Conservation (phyloP, 176 grass and related monocot genomes). For the Rhynchospora tenuis region DNA sequence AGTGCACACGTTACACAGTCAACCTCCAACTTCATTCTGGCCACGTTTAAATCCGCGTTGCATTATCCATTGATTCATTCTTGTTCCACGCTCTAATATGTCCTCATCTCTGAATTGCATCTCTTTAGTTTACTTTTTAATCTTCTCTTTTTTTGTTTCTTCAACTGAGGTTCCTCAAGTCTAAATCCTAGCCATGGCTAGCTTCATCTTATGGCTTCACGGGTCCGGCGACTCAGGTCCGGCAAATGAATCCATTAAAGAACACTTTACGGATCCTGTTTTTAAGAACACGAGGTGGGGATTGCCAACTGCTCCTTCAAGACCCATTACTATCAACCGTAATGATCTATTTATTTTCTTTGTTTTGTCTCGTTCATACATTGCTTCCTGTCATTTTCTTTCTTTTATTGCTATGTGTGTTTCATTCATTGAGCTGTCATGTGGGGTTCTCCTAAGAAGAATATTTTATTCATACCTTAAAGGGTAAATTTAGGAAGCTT, state of each 20-base stretch:
- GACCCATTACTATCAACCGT: slow-evolving; percentile 60
- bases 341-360: not conserved
- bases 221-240: slow-evolving; percentile 52
- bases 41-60: slow-evolving; percentile 21
- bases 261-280: slow-evolving; percentile 36
- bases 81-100: not conserved
- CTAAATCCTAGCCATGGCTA: not conserved
- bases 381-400: not conserved
- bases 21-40: slow-evolving; percentile 14
- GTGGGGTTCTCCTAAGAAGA: not conserved
- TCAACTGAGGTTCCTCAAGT: not conserved
- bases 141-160: not conserved
- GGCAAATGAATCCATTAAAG: slow-evolving; percentile 48
- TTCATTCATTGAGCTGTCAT: not conserved
- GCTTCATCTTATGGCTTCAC: slow-evolving; percentile 69
- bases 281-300: slow-evolving; percentile 49
- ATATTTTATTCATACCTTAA: not conserved
- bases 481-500: not conserved
- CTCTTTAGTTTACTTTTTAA: not conserved
- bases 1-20: slow-evolving; percentile 25
- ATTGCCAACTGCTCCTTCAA: slow-evolving; percentile 54
- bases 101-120: not conserved
- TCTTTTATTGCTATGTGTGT: not conserved
- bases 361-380: not conserved
- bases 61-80: slow-evolving; percentile 11